Evolutionary conservation across 441 rosid genomes (phyloP).

Genomic region (Iberis amara): DNA sequence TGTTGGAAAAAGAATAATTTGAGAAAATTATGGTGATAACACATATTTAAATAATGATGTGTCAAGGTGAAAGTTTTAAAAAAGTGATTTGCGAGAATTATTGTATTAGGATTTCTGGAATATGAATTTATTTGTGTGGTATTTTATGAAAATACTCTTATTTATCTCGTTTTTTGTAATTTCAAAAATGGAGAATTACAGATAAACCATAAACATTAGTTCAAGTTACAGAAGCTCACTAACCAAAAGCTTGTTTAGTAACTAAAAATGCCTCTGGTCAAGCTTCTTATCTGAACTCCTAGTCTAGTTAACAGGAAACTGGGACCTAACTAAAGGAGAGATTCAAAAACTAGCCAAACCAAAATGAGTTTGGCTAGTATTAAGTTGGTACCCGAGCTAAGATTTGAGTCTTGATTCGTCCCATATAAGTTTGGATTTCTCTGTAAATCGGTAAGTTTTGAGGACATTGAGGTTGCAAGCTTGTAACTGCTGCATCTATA

Average conservation of each 20-base stretch:
- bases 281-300: slow-evolving; percentile 23
- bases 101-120: no score
- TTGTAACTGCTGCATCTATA: slow-evolving; percentile 70
- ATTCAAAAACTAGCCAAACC: not conserved
- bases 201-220: slow-evolving; percentile 18
- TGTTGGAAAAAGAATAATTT: no score
- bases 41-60: no score
- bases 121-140: no score
- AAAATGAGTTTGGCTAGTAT: not conserved
- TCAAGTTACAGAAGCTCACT: slow-evolving; percentile 22
- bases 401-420: slow-evolving; percentile 90
- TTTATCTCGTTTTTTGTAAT: no score
- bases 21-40: no score
- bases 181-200: no score
- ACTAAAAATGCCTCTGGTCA: slow-evolving; percentile 23
- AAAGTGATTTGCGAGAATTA: no score
- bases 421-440: slow-evolving; percentile 94
- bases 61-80: no score
- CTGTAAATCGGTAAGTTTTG: slow-evolving; percentile 72
- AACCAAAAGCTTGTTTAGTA: slow-evolving; percentile 19
- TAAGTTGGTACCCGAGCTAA: slow-evolving; percentile 72
- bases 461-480: slow-evolving; percentile 74
- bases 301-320: no score
- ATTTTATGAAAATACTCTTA: no score
- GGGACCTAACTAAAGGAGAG: slow-evolving; percentile 11